Base-by-base conservation (phyloP, 2,329 filamentous ascomycete genomes). In the Trichoderma asperellum region DNA sequence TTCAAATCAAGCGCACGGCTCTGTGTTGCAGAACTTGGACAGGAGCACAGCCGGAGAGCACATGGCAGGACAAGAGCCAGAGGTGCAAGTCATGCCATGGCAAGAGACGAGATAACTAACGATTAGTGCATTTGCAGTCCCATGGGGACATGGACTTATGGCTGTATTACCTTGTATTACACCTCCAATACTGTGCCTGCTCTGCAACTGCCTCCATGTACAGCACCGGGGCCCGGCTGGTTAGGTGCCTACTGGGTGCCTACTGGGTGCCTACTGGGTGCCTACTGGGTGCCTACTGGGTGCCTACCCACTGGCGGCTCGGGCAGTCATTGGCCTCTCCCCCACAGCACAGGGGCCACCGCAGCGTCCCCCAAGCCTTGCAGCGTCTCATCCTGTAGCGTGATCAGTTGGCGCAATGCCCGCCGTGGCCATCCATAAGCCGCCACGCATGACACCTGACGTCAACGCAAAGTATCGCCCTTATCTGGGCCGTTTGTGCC, bases 361-460 rank as follows among this genome's bases (percentile, higher is more conserved):
- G 60, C 43, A 34, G n/a, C 27, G 27, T 24, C 27, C 21, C n/a
- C n/a, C 32, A 34, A 62, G 59, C 49, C 60, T 49, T 63, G 61
- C 61, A 56, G 49, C 61, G 61, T 55, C 49, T 27, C 61, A 63
- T 32, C 34, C n/a, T 59, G 60, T 61, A 68, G 65, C 65, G 65
- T 68, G 65, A 68, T 61, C 65, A 55, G 65, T 61, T 67, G 63
- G n/a, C 55, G 53, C 55, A 32, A 59, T 47, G 53, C n/a, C 63
- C 65, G 62, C 65, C 40, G 65, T 61, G 57, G 65, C 65, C 65
- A 68, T 61, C 65, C 65, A 68, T 53, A 61, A 68, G 65, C 65
- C 57, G 65, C 65, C 65, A 68, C 65, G 65, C 56, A 68, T 68
- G 65, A 60, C 57, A 55, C 56, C 65, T 68, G 65, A 68, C 65